Evolutionary conservation across 352 stramenopile genomes (phyloP).

Genomic region (Phytophthora podocarpi): DNA sequence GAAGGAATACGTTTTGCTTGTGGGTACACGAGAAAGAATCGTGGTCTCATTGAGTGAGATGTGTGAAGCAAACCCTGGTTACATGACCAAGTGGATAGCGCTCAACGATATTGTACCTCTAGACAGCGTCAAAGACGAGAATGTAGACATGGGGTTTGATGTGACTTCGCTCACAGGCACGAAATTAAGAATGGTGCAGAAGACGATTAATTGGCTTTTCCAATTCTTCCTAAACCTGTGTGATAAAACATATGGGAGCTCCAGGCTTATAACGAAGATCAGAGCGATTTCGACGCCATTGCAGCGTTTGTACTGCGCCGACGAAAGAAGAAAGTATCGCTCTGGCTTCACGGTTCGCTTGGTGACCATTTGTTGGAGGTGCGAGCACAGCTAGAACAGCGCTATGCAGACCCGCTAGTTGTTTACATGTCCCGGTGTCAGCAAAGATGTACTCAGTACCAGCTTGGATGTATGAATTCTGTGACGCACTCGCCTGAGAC

Average conservation of each 20-base stretch:
- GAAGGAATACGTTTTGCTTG: conserved; percentile 31
- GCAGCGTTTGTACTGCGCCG: conserved; percentile 34
- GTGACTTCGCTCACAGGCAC: conserved; percentile 6
- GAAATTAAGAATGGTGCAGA: conserved; percentile 1
- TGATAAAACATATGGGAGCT: conserved; percentile 2
- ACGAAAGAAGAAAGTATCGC: conserved; percentile 25
- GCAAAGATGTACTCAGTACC: conserved; percentile 44
- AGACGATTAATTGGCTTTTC: conserved; percentile 8
- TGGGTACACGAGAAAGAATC: conserved; percentile 11
- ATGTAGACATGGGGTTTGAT: conserved; percentile 47
- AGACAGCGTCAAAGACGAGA: conserved; percentile 37
- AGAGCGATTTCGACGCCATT: conserved; percentile 32
- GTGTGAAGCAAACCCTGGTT: conserved; percentile 27
- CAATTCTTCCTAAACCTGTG: background rate
- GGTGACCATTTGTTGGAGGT: conserved; percentile 23
- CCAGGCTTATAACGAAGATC: conserved; percentile 11
- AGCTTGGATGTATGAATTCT: conserved; percentile 63
- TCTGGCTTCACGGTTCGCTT: conserved; percentile 18
- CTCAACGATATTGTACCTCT: conserved; percentile 21
- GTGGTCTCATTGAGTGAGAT: conserved; percentile 32
- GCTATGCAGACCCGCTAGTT: background rate
- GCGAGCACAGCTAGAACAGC: conserved; percentile 18
- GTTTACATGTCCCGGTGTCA: conserved; percentile 51
- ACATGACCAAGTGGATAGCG: conserved; percentile 35
- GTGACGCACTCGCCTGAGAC: conserved; percentile 30